These are phyloP conservation scores for Lindgomyces ingoldianus DNA, from an alignment of 495 filamentous ascomycete species.

Conservation along the genomic window DNA sequence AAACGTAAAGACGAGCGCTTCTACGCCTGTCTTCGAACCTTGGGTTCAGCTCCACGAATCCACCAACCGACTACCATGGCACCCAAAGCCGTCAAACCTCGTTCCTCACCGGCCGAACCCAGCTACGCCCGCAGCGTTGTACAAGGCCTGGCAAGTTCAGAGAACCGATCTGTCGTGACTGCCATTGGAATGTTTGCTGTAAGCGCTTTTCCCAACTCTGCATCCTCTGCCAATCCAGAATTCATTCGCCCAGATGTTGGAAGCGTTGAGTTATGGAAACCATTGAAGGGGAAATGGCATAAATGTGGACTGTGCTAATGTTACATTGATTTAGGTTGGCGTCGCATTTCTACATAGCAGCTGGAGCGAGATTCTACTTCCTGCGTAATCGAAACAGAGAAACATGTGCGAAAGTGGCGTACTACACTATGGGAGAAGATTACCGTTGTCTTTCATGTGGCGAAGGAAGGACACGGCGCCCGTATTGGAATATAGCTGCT, in stretches of 20 bases:
- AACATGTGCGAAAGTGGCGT: neutral
- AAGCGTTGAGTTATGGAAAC: neutral
- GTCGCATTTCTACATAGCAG: slow-evolving; percentile 74
- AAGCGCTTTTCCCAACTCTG: slow-evolving; percentile 8
- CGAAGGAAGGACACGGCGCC: neutral
- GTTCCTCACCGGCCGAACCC: slow-evolving; percentile 18
- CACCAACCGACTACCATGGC: slow-evolving; percentile 20
- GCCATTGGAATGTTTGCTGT: slow-evolving; percentile 48
- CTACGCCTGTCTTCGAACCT: no score
- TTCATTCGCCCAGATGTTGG: neutral
- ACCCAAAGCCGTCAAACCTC: slow-evolving; percentile 17
- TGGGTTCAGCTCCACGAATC: no score
- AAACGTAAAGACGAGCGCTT: no score
- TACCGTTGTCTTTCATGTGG: no score
- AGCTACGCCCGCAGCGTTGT: slow-evolving; percentile 36
- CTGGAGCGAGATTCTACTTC: slow-evolving; percentile 72
- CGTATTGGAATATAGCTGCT: neutral
- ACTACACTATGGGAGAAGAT: neutral
- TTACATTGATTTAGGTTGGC: slow-evolving; percentile 55
- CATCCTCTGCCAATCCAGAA: neutral
- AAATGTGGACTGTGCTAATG: slow-evolving; percentile 4
- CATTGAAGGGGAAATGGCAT: neutral
- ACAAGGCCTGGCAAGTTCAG: slow-evolving; percentile 35
- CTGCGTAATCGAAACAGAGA: slow-evolving; percentile 53
- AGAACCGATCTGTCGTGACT: slow-evolving; percentile 44